Conservation (phyloP, 1,284 basidiomycete species). For the Neonothopanus nambi region DNA sequence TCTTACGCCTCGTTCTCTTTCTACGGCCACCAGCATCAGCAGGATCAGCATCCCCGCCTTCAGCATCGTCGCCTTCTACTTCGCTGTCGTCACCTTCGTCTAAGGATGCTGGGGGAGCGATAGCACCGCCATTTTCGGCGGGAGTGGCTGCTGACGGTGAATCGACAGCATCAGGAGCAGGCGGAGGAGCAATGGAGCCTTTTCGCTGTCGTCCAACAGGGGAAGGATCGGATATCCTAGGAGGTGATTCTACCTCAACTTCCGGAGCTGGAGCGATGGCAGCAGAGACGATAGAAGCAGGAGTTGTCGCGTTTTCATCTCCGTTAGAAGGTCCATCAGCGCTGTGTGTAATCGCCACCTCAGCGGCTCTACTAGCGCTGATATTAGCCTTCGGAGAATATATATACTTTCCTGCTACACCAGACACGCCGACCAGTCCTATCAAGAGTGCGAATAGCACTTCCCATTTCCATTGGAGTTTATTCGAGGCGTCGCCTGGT, state of each 20-base stretch:
- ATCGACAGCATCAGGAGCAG: neutral
- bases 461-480: constrained; percentile 6
- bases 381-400: neutral
- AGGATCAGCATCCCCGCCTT: constrained; percentile 13
- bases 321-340: too few species aligned
- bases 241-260: neutral
- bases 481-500: too few species aligned
- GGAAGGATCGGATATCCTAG: neutral
- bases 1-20: constrained; percentile 26
- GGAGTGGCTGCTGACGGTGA: neutral
- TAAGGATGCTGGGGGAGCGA: neutral
- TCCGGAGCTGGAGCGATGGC: neutral
- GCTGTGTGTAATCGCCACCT: too few species aligned
- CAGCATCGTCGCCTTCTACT: constrained; percentile 46
- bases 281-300: too few species aligned
- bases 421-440: constrained; percentile 1
- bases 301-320: too few species aligned
- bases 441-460: constrained; percentile 1
- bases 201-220: neutral
- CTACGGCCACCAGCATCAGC: constrained; percentile 26
- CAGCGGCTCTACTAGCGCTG: too few species aligned
- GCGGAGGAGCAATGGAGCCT: neutral
- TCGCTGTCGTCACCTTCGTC: constrained; percentile 64
- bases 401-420: constrained; percentile 1
- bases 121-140: constrained; percentile 37